Base-by-base conservation (phyloP, 1,139 yeast species). In the Protomyces arabidopsidicola region DNA sequence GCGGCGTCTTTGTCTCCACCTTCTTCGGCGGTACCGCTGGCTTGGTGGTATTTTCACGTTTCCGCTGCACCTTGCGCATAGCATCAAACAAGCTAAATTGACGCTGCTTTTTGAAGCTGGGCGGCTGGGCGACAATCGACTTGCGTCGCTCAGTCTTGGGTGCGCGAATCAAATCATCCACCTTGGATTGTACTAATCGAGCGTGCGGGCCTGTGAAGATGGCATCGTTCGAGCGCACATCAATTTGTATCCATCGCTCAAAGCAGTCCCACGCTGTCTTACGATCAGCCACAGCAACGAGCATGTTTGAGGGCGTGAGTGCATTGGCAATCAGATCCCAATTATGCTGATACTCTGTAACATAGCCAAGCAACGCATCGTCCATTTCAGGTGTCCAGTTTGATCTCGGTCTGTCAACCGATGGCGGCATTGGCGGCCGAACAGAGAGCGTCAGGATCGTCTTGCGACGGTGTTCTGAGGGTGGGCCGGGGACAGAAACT, bases 81-180 rank as follows among this genome's bases (percentile, higher is more conserved):
- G 96, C 97, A 73, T 95, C 98, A 78, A 93, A 89, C 90, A 93
- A 87, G 59, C 96, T 88, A 0, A 97, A 97, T 97, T 95, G 95
- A 66, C 98, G 81, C 66, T 93, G 78, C 63, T 95, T 80, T 66
- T 89, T 59, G 39, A 53, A 36, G n/a, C 39, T 55, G 8, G 51
- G 20, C 9, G 53, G 55, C 39, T 53, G 55, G 20, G 58, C 48
- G 10, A 10, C 48, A 16, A 45, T 45, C 9, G 51, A 24, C 81
- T 74, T 90, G 89, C 0, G 95, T 85, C 3, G 91, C 71, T 87
- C 85, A 70, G 87, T 90, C n/a, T 24, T 38, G n/a, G 62, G 62
- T 10, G 51, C 45, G 3, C 62, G 56, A 36, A 58, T 50, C 62
- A 58, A 51, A 66, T 89, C 90, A 68, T 90, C 97, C 53, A 93